A percentile compares a stretch with the other conserved stretches of the same genome.
Conservation (phyloP, 768 basidiomycete species). For the Rhizopogon rudus region DNA sequence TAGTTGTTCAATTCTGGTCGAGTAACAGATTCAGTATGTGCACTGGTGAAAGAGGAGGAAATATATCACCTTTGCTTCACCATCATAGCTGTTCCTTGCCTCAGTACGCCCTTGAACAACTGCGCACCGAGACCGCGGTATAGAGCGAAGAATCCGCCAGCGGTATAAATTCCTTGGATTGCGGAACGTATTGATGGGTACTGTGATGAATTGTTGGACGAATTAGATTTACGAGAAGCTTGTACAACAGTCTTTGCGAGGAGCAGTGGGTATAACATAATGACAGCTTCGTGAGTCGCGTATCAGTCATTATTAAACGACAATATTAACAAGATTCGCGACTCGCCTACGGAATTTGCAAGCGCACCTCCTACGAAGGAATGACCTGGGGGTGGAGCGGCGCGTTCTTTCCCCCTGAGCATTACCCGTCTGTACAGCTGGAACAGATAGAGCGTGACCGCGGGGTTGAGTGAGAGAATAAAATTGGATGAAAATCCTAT, state of each 20-base stretch:
- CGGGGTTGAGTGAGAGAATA: constrained; percentile 50
- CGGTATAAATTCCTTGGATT: constrained; percentile 11
- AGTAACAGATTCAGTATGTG: background rate
- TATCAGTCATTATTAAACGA: background rate
- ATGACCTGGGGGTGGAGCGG: constrained; percentile 35
- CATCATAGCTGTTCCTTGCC: constrained; percentile 53
- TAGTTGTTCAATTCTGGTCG: constrained; percentile 12
- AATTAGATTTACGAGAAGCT: constrained; percentile 24
- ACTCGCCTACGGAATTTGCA: constrained; percentile 44
- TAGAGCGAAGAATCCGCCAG: constrained; percentile 32
- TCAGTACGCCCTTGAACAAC: constrained; percentile 49
- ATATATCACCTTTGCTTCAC: constrained; percentile 47
- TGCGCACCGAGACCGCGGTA: constrained; percentile 52
- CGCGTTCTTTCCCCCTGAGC: constrained; percentile 15
- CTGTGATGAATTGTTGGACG: constrained; percentile 9
- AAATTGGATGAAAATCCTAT: constrained; percentile 47
- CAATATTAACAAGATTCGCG: background rate
- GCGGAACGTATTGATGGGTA: constrained; percentile 4
- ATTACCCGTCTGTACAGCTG: constrained; percentile 42
- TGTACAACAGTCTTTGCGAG: constrained; percentile 55
- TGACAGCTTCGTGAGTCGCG: constrained; percentile 27
- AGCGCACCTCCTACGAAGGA: constrained; percentile 55
- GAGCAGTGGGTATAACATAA: constrained; percentile 52
- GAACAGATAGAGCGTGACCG: constrained; percentile 51
- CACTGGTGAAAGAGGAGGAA: background rate